Evolutionary conservation across 2,329 filamentous ascomycete species (phyloP), one percentile per base, ranked within the genome.

Genomic region (Plenodomus tracheiphilus): DNA sequence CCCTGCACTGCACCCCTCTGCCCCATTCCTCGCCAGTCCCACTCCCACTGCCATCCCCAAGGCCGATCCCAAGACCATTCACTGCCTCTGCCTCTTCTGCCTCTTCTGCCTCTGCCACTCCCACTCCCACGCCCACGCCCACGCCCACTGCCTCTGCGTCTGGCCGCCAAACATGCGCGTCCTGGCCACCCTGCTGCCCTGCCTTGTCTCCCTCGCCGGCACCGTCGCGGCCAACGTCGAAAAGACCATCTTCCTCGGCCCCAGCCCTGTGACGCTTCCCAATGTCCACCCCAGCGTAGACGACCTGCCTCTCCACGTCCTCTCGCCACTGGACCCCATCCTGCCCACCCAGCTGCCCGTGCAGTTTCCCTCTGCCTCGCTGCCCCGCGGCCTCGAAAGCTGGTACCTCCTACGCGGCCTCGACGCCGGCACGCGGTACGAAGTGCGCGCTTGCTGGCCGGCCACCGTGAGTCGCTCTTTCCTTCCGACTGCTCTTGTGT

Each of bases 401-500:
- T 97, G 94, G 94, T 82, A 91, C 59, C 75, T 93, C 7, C 81
- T 99, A 5, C 82, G 88, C 47, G 76, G 80, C 28, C 78, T 99
- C 46, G 79, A 74, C n/a, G 81, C 84, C 30, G 83, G 84, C 10
- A 86, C 87, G 65, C 83, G 91, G 58, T 97, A 97, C 78, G 94
- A 99, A 77, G 82, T 96, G 41, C 85, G 94, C 46, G 80, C 97
- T 51, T 97, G 93, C 75, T 99, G 93, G 92, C 81, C 91, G 51
- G 94, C 94, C 35, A 94, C 87, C 52, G 93, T 96, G 81, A 74
- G 88, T 38, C 37, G 28, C 40, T 46, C 13, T 37, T 36, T 44
- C 39, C 42, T 48, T 21, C 37, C 13, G 35, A 3, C 35, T 18
- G 8, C 3, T 19, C 21, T 21, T 32, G 37, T 48, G 21, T 20